Conservation (phyloP, 345 rosid genomes). For the Moricandia arvensis region DNA sequence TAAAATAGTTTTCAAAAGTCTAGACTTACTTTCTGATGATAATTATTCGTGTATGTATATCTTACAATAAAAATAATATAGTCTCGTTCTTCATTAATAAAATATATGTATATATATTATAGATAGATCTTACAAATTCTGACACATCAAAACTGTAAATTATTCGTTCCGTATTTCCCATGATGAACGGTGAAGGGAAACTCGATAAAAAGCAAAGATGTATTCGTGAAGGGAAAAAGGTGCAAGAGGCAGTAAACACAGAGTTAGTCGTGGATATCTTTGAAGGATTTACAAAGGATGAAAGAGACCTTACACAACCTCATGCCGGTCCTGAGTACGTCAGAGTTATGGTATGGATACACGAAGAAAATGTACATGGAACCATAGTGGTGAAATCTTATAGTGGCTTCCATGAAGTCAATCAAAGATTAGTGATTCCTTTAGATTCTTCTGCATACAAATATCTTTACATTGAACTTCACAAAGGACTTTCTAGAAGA, state of each 20-base stretch:
- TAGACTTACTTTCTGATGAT: neutral
- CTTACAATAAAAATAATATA: neutral
- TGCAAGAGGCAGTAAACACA: neutral
- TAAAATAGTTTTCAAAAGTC: neutral
- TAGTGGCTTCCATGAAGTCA: neutral
- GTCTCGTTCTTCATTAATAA: neutral
- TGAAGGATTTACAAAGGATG: neutral
- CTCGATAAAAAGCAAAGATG: neutral
- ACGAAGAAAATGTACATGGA: neutral
- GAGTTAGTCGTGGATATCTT: neutral
- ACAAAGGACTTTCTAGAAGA: neutral
- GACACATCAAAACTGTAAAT: neutral
- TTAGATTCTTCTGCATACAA: neutral
- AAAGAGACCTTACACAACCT: neutral
- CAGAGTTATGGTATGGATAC: neutral
- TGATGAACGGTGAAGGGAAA: neutral
- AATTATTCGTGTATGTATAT: neutral
- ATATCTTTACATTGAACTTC: conserved; percentile 14
- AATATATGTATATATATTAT: neutral
- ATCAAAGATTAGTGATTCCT: neutral
- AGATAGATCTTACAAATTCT: neutral
- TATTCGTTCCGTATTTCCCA: neutral
- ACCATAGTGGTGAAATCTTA: neutral
- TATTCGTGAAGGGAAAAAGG: neutral
- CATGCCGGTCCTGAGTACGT: neutral